These are phyloP conservation scores for Aspergillus olivimuriae DNA, from an alignment of 495 filamentous ascomycete genomes.

Conservation along the genomic window DNA sequence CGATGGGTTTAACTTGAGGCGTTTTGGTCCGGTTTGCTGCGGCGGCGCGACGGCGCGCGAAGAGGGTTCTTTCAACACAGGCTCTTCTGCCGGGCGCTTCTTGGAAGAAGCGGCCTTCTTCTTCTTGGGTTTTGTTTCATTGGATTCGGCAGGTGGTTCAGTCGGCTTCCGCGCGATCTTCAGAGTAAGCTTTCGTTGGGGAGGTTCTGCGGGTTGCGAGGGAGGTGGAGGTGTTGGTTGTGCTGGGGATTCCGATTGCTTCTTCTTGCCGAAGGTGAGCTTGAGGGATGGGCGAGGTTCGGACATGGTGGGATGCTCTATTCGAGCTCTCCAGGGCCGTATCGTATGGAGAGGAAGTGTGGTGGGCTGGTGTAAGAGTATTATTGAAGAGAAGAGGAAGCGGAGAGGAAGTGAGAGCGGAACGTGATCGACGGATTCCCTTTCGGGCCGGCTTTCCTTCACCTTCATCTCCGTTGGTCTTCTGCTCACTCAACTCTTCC, in stretches of 20 bases:
- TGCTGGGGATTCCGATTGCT: constrained; percentile 16
- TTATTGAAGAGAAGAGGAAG: neutral
- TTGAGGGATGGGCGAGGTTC: constrained; percentile 42
- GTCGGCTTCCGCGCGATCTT: constrained; percentile 41
- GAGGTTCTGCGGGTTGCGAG: constrained; percentile 15
- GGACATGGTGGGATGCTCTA: constrained; percentile 25
- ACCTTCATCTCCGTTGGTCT: neutral
- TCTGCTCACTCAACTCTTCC: neutral
- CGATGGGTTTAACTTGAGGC: constrained; percentile 38
- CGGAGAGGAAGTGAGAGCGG: neutral
- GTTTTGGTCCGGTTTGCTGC: constrained; percentile 30
- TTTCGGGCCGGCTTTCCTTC: neutral
- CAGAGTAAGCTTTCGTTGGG: constrained; percentile 43
- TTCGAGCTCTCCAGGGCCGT: neutral
- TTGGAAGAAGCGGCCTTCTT: constrained; percentile 39
- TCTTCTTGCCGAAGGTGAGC: constrained; percentile 44
- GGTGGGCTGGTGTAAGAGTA: neutral
- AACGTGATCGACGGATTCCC: neutral
- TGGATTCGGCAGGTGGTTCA: constrained; percentile 22
- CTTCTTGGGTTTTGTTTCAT: constrained; percentile 32
- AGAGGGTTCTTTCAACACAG: constrained; percentile 18
- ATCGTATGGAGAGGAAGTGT: neutral
- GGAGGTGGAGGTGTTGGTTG: constrained; percentile 26
- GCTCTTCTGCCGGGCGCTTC: constrained; percentile 35
- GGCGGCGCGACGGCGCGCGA: constrained; percentile 1